Evolutionary conservation across 192 early-diverging fungal species (phyloP), one percentile per base, ranked within the genome.

Genomic region (Coemansia sp.): DNA sequence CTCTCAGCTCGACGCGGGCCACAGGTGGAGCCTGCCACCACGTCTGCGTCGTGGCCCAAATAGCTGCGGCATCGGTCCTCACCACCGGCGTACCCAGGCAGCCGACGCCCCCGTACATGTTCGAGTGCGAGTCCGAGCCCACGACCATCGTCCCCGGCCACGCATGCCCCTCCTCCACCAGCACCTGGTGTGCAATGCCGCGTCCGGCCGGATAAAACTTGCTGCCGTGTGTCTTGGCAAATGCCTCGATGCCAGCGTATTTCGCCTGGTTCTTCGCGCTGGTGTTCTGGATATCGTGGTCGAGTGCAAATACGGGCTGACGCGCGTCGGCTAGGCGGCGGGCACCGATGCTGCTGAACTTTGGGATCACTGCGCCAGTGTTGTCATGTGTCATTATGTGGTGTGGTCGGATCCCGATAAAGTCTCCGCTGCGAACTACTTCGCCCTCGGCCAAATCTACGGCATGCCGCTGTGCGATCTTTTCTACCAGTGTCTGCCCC

Each of bases 21-120:
- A 98, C 94, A 2, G 95, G 95, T 10, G 97, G 97, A 12, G 96
- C 91, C 76, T 99, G 97, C 97, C 97, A 99, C 97, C 97, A 99
- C 1, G 96, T 99, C 68, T 91, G 89, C 5, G 96, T 92, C 0
- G 97, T 98, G 5, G 97, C 95, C 97, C 97, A 99, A 65, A 99
- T 94, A 1, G 97, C 93, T 0, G 97, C 97, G 1, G 97, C 97
- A 73, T 99, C 97, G 8, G 97, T 99, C 33, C 97, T 89, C 41
- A 99, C 97, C 60, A 99, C 92, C 20, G 97, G 97, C 29, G 97
- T 98, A 43, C 97, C 97, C 61, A 99, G 84, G 57, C 90, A 89
- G 38, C 96, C 96, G 68, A 99, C 91, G 70, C 96, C 97, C 44
- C 97, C 97, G 80, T 99, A 99, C 95, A 98, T 99, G 85, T 99